These are phyloP conservation scores for Davidsoniella eucalypti DNA, from an alignment of 2,329 filamentous ascomycete genomes.

Conservation along the genomic window DNA sequence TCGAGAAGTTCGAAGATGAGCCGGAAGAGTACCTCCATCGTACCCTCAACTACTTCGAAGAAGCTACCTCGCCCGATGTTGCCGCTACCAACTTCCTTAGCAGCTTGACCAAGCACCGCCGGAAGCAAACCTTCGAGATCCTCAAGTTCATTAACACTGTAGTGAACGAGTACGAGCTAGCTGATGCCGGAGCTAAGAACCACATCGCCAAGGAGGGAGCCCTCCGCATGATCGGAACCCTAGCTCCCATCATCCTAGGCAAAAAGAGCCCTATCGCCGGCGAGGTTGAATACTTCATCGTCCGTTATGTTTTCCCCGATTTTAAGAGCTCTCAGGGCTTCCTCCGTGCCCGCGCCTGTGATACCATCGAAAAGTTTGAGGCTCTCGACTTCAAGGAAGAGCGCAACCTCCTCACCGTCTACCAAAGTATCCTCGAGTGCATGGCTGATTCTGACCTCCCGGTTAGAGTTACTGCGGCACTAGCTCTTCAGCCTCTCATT, in stretches of 20 bases:
- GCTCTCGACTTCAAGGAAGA: constrained; percentile 92
- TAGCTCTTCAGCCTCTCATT: constrained; percentile 89
- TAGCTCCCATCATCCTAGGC: constrained; percentile 83
- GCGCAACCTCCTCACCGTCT: constrained; percentile 90
- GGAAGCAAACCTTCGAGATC: constrained; percentile 91
- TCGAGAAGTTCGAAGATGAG: constrained; percentile 86
- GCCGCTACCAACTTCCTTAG: constrained; percentile 94
- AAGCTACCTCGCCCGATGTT: constrained; percentile 86
- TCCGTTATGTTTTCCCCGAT: constrained; percentile 94
- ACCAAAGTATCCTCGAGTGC: constrained; percentile 88
- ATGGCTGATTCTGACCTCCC: constrained; percentile 92
- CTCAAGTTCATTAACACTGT: constrained; percentile 89
- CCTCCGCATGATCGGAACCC: constrained; percentile 87
- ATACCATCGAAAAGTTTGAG: constrained; percentile 96
- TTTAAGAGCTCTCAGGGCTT: constrained; percentile 87
- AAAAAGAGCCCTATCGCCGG: constrained; percentile 98
- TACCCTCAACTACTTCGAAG: constrained; percentile 95
- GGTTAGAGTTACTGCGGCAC: constrained; percentile 81
- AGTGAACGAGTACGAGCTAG: constrained; percentile 79
- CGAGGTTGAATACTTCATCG: constrained; percentile 96
- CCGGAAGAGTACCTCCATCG: constrained; percentile 94
- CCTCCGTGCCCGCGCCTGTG: constrained; percentile 84
- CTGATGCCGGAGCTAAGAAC: constrained; percentile 77
- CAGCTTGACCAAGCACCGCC: constrained; percentile 79
- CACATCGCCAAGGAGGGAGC: constrained; percentile 93